Conservation (phyloP, 768 basidiomycete species). For the Podaxis sp. region DNA sequence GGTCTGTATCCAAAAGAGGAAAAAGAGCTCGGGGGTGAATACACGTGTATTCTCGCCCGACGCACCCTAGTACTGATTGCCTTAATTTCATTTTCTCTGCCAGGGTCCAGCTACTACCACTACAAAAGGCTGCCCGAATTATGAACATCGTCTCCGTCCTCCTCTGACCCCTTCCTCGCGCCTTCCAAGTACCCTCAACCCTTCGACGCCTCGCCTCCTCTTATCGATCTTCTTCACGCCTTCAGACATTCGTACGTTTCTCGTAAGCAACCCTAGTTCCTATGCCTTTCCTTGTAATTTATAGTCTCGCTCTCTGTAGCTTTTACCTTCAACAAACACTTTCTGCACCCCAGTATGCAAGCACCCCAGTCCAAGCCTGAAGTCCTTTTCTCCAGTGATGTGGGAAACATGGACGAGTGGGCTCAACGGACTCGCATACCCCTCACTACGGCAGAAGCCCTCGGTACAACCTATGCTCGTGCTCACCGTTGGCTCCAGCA, state of each 20-base stretch:
- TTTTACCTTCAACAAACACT: conserved; percentile 5
- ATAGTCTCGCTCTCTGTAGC: conserved; percentile 9
- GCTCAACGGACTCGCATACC: conserved; percentile 75
- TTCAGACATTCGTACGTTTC: conserved; percentile 1
- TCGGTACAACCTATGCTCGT: conserved; percentile 76
- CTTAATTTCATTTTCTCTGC: conserved; percentile 48
- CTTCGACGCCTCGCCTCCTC: conserved; percentile 22
- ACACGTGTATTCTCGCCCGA: conserved; percentile 78
- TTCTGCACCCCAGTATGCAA: conserved; percentile 23
- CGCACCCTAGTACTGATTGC: conserved; percentile 38
- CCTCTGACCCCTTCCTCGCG: conserved; percentile 23
- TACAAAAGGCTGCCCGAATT: conserved; percentile 36
- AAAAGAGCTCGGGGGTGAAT: conserved; percentile 51
- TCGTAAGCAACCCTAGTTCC: conserved; percentile 12
- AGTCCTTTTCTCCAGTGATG: conserved; percentile 76
- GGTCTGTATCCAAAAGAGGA: conserved; percentile 22
- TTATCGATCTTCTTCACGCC: conserved; percentile 17
- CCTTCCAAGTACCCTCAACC: conserved; percentile 17
- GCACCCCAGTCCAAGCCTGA: conserved; percentile 35
- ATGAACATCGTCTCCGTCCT: conserved; percentile 22
- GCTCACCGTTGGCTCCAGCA: conserved; percentile 72
- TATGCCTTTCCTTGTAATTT: conserved; percentile 6
- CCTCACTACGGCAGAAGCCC: conserved; percentile 76
- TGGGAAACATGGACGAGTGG: conserved; percentile 82
- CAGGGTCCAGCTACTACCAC: conserved; percentile 41